phyloP scores from a whole-genome alignment of 108 stramenopile species.

The Cylindrotheca fusiformis region DNA sequence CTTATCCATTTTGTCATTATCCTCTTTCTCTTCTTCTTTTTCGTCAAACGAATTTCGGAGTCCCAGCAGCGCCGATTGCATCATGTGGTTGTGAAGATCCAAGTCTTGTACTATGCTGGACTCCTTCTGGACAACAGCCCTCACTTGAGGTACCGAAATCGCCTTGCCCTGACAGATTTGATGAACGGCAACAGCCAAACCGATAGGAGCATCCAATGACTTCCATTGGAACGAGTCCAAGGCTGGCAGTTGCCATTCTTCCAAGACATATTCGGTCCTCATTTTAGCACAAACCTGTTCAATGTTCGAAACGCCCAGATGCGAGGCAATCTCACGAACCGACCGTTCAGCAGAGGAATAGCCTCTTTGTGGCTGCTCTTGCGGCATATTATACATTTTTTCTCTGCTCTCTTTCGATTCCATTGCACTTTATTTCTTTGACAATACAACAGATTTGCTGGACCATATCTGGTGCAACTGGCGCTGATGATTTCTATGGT shows the following conservation, averaged over 20 bases:
- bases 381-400: too few relatives aligned
- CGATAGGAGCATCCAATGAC: constrained; percentile 20
- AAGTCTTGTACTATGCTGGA: not conserved
- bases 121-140: not conserved
- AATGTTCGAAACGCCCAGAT: not conserved
- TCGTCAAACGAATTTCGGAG: not conserved
- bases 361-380: too few relatives aligned
- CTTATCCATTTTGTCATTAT: not conserved
- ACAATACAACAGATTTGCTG: too few relatives aligned
- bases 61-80: not conserved
- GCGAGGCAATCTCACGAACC: not conserved
- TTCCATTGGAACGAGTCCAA: constrained; percentile 29
- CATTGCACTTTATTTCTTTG: too few relatives aligned
- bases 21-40: not conserved
- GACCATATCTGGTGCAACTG: too few relatives aligned
- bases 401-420: too few relatives aligned
- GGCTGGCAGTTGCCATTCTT: constrained; percentile 28
- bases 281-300: not conserved
- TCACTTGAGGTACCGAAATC: not conserved
- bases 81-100: not conserved
- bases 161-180: not conserved
- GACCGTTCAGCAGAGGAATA: not conserved
- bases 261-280: constrained; percentile 20
- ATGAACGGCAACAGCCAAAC: constrained; percentile 28
- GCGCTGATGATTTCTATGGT: too few relatives aligned